These are phyloP conservation scores for Musa acuminata DNA, from an alignment of 176 grass and related monocot species.

Conservation along the genomic window DNA sequence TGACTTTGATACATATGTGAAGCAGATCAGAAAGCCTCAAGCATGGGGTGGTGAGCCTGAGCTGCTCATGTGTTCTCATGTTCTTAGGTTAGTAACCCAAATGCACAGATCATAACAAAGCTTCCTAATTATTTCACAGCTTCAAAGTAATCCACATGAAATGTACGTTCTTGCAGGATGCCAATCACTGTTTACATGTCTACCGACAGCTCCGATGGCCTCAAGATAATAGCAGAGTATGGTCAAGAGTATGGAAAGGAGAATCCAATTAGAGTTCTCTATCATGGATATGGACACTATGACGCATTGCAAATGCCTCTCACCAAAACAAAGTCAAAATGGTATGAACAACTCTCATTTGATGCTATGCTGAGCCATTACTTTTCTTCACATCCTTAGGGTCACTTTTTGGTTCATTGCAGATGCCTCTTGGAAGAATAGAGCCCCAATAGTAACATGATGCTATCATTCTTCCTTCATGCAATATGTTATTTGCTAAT, in stretches of 20 bases:
- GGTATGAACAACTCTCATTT: conserved; percentile 16
- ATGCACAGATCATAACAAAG: neutral
- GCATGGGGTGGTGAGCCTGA: conserved; percentile 93
- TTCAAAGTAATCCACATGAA: neutral
- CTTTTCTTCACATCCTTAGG: neutral
- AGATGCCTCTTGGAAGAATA: conserved; percentile 48
- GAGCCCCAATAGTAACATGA: conserved; percentile 30
- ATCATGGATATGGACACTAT: conserved; percentile 84
- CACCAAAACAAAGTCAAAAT: conserved; percentile 50
- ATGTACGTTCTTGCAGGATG: conserved; percentile 43
- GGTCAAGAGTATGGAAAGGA: conserved; percentile 95
- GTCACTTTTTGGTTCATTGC: conserved; percentile 16
- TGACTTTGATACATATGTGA: conserved; percentile 84
- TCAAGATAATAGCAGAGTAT: conserved; percentile 82
- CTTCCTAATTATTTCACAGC: neutral
- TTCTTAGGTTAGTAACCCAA: conserved; percentile 45
- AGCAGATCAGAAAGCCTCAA: conserved; percentile 73
- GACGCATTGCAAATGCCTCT: conserved; percentile 51
- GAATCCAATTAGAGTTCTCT: conserved; percentile 66
- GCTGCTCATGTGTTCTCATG: conserved; percentile 88
- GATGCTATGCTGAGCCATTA: neutral
- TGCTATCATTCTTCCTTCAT: neutral
- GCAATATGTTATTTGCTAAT: neutral
- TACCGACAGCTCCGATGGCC: conserved; percentile 38
- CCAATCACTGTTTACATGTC: conserved; percentile 86